These are phyloP conservation scores for Aspergillus mulundensis DNA, from an alignment of 495 filamentous ascomycete genomes.

Conservation along the genomic window DNA sequence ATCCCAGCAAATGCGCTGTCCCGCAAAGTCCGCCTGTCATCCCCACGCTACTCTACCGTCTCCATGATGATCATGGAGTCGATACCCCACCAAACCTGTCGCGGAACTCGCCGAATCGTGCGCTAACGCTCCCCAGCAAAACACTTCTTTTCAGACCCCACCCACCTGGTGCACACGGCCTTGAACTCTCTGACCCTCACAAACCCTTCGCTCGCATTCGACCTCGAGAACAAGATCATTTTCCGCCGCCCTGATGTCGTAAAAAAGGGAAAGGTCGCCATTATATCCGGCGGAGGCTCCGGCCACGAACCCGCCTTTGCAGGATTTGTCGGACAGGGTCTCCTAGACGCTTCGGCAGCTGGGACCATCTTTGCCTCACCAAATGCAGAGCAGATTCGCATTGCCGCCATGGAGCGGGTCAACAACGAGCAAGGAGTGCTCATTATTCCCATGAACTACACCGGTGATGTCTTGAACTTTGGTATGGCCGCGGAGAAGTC, in stretches of 20 bases:
- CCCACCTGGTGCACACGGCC: conserved; percentile 71
- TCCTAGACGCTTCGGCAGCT: conserved; percentile 82
- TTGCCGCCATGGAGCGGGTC: conserved; percentile 68
- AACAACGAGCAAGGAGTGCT: conserved; percentile 69
- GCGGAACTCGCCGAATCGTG: neutral
- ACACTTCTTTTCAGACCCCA: conserved; percentile 90
- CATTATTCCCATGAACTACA: conserved; percentile 64
- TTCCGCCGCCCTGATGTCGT: conserved; percentile 63
- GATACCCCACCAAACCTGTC: conserved; percentile 12
- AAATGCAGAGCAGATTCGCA: conserved; percentile 78
- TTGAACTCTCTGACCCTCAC: conserved; percentile 74
- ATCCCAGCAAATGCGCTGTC: no score
- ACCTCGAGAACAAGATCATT: conserved; percentile 77
- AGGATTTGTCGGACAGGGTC: conserved; percentile 62
- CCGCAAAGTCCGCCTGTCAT: neutral
- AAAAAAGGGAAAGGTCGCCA: conserved; percentile 59
- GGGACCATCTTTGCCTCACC: conserved; percentile 94
- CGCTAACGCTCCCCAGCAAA: conserved; percentile 48
- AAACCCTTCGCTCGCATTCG: conserved; percentile 81
- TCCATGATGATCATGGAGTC: conserved; percentile 5
- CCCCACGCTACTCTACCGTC: neutral
- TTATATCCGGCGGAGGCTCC: conserved; percentile 86
- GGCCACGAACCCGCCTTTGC: conserved; percentile 93
- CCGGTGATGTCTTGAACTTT: conserved; percentile 86
- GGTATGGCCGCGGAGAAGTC: conserved; percentile 94